Conservation (phyloP, 306 rosid genomes). For the Crotalaria pallida region DNA sequence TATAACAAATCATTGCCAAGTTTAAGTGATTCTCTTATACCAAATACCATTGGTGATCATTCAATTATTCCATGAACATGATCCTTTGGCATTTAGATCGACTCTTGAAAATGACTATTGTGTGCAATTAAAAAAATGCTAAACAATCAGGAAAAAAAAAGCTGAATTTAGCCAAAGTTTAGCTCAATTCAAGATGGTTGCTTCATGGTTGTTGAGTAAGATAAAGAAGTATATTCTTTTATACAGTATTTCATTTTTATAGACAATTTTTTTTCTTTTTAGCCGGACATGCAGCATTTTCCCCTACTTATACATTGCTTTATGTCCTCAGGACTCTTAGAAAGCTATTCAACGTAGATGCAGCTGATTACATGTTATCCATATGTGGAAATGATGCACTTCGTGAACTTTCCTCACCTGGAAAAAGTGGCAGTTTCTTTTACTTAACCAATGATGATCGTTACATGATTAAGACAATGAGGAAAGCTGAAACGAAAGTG, state of each 20-base stretch:
- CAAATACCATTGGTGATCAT: no score
- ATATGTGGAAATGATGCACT: constrained; percentile 89
- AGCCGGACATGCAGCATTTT: not conserved
- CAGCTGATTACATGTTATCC: constrained; percentile 93
- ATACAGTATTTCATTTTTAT: no score
- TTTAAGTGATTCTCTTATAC: no score
- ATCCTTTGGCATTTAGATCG: not conserved
- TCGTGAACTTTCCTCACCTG: constrained; percentile 90
- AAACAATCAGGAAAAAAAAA: no score
- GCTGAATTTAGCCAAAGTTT: no score
- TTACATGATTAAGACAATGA: constrained; percentile 94
- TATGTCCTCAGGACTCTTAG: constrained; percentile 61
- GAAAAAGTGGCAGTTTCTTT: constrained; percentile 96
- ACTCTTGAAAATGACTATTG: no score
- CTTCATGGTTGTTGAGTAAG: no score
- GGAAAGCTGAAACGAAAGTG: constrained; percentile 87
- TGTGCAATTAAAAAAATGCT: no score
- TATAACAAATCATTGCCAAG: no score
- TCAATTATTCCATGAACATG: not conserved
- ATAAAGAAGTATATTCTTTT: no score
- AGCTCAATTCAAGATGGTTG: no score
- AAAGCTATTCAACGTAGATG: constrained; percentile 86
- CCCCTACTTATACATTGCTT: not conserved
- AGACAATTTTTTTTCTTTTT: no score
- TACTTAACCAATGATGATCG: constrained; percentile 92